These are phyloP conservation scores for Umbellularia californica DNA, from an alignment of 164 flowering plant genomes.

Conservation along the genomic window DNA sequence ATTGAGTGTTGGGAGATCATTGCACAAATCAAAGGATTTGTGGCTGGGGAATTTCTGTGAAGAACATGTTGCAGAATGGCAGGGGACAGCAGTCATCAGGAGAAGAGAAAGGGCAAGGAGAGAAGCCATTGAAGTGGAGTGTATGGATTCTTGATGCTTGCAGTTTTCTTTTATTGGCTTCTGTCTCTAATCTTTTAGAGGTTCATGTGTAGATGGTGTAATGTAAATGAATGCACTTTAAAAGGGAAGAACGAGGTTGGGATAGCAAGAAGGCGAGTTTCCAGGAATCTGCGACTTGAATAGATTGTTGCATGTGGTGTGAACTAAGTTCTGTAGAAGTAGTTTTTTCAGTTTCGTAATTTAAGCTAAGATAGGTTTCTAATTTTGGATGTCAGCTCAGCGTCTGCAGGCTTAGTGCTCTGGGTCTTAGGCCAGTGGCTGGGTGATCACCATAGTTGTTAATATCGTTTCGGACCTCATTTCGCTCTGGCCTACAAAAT, in stretches of 20 bases:
- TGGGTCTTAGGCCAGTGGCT: too few relatives aligned
- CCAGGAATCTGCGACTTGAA: neutral
- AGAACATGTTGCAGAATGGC: constrained; percentile 27
- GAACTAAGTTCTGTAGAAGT: too few relatives aligned
- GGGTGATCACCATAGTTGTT: too few relatives aligned
- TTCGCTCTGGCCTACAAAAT: too few relatives aligned
- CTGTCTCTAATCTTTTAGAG: neutral
- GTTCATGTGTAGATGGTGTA: neutral
- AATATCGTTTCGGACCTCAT: too few relatives aligned
- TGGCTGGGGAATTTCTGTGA: constrained; percentile 28
- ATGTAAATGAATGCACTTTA: neutral
- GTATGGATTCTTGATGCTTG: neutral
- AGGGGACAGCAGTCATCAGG: neutral
- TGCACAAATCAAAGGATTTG: constrained; percentile 29
- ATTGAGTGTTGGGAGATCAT: constrained; percentile 36
- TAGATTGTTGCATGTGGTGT: too few relatives aligned
- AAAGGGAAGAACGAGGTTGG: neutral
- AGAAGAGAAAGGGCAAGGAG: neutral
- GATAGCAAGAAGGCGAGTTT: neutral
- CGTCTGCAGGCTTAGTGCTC: too few relatives aligned
- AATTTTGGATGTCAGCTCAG: too few relatives aligned
- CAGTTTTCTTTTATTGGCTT: too few relatives aligned
- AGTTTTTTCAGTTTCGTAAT: too few relatives aligned
- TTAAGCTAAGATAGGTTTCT: too few relatives aligned
- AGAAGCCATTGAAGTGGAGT: neutral